These are phyloP conservation scores for Verticillium alfalfae DNA, from an alignment of 2,329 filamentous ascomycete species.

Conservation along the genomic window DNA sequence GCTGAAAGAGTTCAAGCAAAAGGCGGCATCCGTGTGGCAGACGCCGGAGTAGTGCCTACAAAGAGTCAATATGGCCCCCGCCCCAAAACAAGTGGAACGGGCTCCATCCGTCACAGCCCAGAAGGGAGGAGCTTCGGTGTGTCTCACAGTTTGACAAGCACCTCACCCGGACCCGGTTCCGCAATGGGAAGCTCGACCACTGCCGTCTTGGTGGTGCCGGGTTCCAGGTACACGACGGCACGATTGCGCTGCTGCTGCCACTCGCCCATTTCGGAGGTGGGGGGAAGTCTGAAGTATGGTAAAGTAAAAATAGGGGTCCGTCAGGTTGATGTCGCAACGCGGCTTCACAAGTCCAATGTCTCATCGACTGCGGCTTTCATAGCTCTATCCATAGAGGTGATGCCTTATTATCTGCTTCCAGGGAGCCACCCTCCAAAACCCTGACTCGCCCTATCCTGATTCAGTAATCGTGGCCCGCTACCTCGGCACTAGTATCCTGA, in stretches of 20 bases:
- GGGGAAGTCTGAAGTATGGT: not conserved
- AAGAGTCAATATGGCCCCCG: not conserved
- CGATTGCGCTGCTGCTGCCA: conserved; percentile 7
- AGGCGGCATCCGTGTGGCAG: conserved; percentile 19
- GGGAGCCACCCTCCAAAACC: not conserved
- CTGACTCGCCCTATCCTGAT: conserved; percentile 1
- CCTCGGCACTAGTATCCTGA: conserved; percentile 1
- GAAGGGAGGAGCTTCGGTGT: not conserved
- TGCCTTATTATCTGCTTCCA: not conserved
- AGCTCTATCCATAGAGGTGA: not conserved
- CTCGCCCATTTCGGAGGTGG: not conserved
- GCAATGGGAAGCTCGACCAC: conserved; percentile 17
- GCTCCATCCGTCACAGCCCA: not conserved
- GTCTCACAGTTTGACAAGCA: conserved; percentile 16
- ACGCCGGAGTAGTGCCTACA: conserved; percentile 16
- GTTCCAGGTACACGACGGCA: conserved; percentile 17
- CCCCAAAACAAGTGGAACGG: not conserved
- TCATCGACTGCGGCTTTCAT: not conserved
- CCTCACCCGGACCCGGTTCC: conserved; percentile 15
- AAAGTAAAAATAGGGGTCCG: not conserved
- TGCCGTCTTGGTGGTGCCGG: conserved; percentile 17
- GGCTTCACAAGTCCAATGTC: not conserved
- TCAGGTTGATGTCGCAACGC: not conserved
- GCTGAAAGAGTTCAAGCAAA: conserved; percentile 14
- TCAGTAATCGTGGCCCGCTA: not conserved